phyloP scores from a whole-genome alignment of 2,329 filamentous ascomycete species.

The Ophiobolus disseminans region DNA sequence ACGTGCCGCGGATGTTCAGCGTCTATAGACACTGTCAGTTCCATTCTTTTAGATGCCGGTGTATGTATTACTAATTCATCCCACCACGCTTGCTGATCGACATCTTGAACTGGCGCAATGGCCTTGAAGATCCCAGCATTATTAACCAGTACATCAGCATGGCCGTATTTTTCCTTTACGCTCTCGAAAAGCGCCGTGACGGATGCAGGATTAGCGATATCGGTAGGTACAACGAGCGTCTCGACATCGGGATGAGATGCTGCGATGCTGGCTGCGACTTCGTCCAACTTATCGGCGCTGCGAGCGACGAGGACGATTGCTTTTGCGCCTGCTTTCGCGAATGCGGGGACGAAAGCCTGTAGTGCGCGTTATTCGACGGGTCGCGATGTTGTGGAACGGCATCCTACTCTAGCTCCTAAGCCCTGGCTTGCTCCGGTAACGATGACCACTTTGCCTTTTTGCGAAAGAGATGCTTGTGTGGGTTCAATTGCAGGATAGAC shows the following conservation, averaged over 20 bases:
- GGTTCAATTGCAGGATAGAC: constrained; percentile 53
- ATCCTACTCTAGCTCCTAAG: constrained; percentile 40
- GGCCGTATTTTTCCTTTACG: constrained; percentile 26
- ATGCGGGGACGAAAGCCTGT: constrained; percentile 43
- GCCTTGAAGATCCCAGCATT: constrained; percentile 24
- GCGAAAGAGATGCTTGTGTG: constrained; percentile 35
- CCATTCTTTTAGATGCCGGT: neutral
- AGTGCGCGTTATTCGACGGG: neutral
- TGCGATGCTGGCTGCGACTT: constrained; percentile 31
- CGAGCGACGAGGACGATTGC: constrained; percentile 47
- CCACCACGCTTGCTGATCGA: constrained; percentile 30
- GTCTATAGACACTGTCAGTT: constrained; percentile 28
- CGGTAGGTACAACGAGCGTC: constrained; percentile 38
- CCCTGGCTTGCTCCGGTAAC: constrained; percentile 55
- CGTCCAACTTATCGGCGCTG: constrained; percentile 32
- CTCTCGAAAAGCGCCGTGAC: constrained; percentile 30
- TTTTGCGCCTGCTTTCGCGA: constrained; percentile 46
- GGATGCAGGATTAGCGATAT: constrained; percentile 35
- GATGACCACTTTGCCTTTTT: constrained; percentile 48
- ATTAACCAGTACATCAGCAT: constrained; percentile 34
- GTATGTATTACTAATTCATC: constrained; percentile 21
- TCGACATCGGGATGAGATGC: constrained; percentile 39
- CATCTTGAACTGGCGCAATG: constrained; percentile 20
- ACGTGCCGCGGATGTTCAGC: constrained; percentile 45
- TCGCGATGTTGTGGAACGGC: too few relatives aligned